Evolutionary conservation across 306 rosid genomes (phyloP).

Genomic region (Glycine tomentella): DNA sequence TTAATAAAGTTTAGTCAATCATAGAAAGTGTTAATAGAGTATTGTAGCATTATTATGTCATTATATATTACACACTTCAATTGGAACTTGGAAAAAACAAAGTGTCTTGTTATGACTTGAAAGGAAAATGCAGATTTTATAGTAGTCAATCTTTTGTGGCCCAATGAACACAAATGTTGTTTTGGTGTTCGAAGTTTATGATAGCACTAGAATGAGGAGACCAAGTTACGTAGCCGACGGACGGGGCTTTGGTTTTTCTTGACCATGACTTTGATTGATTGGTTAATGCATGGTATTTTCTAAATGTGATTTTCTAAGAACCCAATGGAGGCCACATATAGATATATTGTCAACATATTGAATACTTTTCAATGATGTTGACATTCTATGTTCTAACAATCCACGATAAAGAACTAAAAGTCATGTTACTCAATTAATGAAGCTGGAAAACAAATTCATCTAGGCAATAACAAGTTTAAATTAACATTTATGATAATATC

Average conservation of each 20-base stretch:
- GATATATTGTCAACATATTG: constrained; percentile 1
- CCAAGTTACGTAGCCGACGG: constrained; percentile 30
- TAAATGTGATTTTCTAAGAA: background rate
- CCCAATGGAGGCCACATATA: background rate
- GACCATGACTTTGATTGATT: constrained; percentile 5
- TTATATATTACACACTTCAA: background rate
- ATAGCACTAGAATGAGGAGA: background rate
- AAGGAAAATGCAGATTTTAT: background rate
- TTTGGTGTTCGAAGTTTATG: background rate
- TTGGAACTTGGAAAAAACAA: background rate
- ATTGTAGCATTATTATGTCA: too few species aligned
- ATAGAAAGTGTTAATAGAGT: too few species aligned
- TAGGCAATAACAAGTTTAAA: too few species aligned
- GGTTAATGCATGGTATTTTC: background rate
- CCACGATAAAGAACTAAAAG: background rate
- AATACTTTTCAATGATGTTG: constrained; percentile 19
- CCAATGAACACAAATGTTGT: background rate
- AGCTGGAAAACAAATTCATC: background rate
- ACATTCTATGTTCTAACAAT: background rate
- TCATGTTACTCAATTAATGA: background rate
- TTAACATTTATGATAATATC: too few species aligned
- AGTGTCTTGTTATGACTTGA: background rate
- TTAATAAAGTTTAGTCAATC: too few species aligned
- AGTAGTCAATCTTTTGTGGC: background rate
- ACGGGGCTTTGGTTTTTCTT: background rate